Conservation (phyloP, 2,329 filamentous ascomycete genomes). For the Botrytis paeoniae region DNA sequence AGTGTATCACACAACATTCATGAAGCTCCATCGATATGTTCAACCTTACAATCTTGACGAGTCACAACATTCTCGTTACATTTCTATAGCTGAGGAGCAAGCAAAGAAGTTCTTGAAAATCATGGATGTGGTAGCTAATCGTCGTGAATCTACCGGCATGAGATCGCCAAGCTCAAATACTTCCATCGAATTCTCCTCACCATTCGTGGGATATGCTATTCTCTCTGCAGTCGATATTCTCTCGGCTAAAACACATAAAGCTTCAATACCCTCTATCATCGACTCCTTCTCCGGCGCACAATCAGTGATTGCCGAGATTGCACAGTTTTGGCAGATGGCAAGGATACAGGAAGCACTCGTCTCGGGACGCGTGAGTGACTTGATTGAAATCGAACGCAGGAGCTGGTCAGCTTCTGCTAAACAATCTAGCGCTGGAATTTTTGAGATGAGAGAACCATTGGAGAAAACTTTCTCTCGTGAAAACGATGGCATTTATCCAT, state of each 20-base stretch:
- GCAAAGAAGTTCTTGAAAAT: slow-evolving; percentile 52
- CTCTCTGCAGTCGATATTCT: slow-evolving; percentile 65
- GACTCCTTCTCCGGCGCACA: slow-evolving; percentile 53
- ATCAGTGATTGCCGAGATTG: slow-evolving; percentile 54
- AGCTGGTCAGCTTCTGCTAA: slow-evolving; percentile 14
- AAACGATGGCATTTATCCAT: slow-evolving; percentile 33
- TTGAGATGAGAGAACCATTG: slow-evolving; percentile 31
- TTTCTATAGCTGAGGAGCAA: slow-evolving; percentile 50
- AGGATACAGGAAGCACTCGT: slow-evolving; percentile 43
- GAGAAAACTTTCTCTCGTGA: slow-evolving; percentile 44
- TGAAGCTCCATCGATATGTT: slow-evolving; percentile 63
- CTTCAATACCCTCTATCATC: slow-evolving; percentile 51
- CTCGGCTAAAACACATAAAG: slow-evolving; percentile 55
- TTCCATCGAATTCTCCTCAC: slow-evolving; percentile 47
- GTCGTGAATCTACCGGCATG: slow-evolving; percentile 22
- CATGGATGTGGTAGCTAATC: slow-evolving; percentile 43
- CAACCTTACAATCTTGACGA: slow-evolving; percentile 44
- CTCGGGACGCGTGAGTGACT: slow-evolving; percentile 29
- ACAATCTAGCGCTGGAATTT: slow-evolving; percentile 22
- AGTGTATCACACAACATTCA: slow-evolving; percentile 61
- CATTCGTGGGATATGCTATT: slow-evolving; percentile 60
- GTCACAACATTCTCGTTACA: slow-evolving; percentile 45
- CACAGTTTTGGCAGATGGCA: slow-evolving; percentile 58
- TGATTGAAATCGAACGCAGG: slow-evolving; percentile 10
- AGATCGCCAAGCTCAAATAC: not conserved